Base-by-base conservation (phyloP, 2,329 filamentous ascomycete genomes). In the Colletotrichum brevisporum region DNA sequence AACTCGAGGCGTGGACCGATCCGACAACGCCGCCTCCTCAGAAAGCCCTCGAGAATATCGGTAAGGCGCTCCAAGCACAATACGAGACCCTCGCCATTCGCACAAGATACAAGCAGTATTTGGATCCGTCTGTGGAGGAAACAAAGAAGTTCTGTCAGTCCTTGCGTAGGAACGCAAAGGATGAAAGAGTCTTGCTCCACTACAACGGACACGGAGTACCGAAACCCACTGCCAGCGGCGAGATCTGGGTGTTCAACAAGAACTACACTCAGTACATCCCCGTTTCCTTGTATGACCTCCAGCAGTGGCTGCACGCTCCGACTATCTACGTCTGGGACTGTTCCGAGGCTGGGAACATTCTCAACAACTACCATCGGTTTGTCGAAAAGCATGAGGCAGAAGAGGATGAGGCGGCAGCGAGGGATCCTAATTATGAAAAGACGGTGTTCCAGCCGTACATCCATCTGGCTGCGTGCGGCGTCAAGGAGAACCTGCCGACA, bases 201-300 rank as follows among this genome's bases (percentile, higher is more conserved):
- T 99, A 99, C 85, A 99, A 99, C 75, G 96, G 96, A 16, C 96
- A 99, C 79, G 96, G 96, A 54, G 96, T 99, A 12, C 96, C 96
- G 1, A 94, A 98, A 76, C 96, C 96, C 3, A 99, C 96, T 0
- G 90, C 93, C 3, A 98, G 95, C 5, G 96, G 96, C 15, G 96
- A 99, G 80, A 97, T 99, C 21, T 99, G 96, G 96, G 97, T 98
- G 5, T 99, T 99, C 80, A 99, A 99, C 81, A 95, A 96, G 75
- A 98, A 94, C 74, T 99, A 98, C 78, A 99, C 96, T 0, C 96
- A 99, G 81, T 99, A 99, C 78, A 99, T 99, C 50, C 96, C 96
- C 0, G 93, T 99, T 51, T 97, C 95, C 1, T 84, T 99, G 9
- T 98, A 97, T 76, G 96, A 99, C 77, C 83, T 99, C 52, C 95